A percentile compares a stretch with the other conserved stretches of the same genome.
Conservation (phyloP, 2,329 filamentous ascomycete species). For the Aureobasidium namibiae region DNA sequence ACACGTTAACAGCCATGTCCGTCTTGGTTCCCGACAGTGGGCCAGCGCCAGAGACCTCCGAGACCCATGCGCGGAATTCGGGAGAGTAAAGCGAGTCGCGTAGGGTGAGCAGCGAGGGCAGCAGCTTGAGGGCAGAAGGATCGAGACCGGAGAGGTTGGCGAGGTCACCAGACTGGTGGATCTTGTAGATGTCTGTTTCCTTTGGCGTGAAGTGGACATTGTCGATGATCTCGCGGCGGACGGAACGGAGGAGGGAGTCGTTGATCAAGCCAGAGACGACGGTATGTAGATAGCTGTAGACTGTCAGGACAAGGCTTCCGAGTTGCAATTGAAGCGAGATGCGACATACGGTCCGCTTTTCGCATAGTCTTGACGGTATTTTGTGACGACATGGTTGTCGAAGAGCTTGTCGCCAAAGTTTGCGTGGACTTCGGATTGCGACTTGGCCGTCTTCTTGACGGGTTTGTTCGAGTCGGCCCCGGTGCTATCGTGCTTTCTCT, state of each 20-base stretch:
- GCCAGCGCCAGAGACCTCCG: constrained; percentile 75
- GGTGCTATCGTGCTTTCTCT: constrained; percentile 32
- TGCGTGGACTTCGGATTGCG: constrained; percentile 33
- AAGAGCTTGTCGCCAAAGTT: constrained; percentile 62
- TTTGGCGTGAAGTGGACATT: constrained; percentile 96
- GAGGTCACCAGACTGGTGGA: constrained; percentile 95
- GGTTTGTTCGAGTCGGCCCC: constrained; percentile 24
- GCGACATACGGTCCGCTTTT: constrained; percentile 45
- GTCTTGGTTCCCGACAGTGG: constrained; percentile 88
- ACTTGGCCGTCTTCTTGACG: constrained; percentile 26
- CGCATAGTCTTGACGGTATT: constrained; percentile 56
- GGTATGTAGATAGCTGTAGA: constrained; percentile 70
- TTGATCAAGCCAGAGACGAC: constrained; percentile 79
- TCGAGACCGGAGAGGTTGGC: constrained; percentile 94
- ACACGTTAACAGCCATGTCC: constrained; percentile 98
- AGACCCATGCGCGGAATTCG: constrained; percentile 81
- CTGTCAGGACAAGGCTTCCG: not conserved
- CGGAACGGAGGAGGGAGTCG: constrained; percentile 70
- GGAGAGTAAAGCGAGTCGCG: constrained; percentile 91
- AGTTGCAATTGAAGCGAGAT: not conserved
- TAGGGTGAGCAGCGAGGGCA: constrained; percentile 85
- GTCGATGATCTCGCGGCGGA: constrained; percentile 76
- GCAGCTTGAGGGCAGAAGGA: constrained; percentile 70
- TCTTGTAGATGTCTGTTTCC: constrained; percentile 99
- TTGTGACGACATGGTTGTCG: constrained; percentile 47